Evolutionary conservation across 768 basidiomycete species (phyloP).

Genomic region (Amanita fuliginea): DNA sequence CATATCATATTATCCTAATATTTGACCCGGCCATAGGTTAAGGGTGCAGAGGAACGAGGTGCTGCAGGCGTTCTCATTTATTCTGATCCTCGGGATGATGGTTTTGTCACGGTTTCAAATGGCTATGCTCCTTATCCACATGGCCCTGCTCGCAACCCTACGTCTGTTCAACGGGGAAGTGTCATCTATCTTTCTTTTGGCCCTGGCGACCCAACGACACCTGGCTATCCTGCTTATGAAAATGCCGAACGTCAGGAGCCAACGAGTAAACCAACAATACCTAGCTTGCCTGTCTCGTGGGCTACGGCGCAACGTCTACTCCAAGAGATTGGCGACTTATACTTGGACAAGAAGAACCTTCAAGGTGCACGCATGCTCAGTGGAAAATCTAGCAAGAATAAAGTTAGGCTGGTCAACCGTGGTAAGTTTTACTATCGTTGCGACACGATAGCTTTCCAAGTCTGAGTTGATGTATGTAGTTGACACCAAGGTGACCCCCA

Average conservation of each 20-base stretch:
- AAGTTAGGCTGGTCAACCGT: constrained; percentile 43
- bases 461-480: constrained; percentile 26
- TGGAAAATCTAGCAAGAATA: constrained; percentile 37
- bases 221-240: constrained; percentile 79
- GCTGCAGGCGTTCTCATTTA: constrained; percentile 75
- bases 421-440: constrained; percentile 20
- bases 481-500: constrained; percentile 69
- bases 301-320: constrained; percentile 65
- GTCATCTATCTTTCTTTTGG: constrained; percentile 61
- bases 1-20: neutral
- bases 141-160: constrained; percentile 82
- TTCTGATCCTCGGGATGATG: constrained; percentile 81
- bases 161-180: constrained; percentile 77
- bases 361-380: constrained; percentile 25
- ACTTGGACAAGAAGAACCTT: constrained; percentile 12
- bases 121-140: constrained; percentile 72
- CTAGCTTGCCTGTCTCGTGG: constrained; percentile 88
- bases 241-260: constrained; percentile 56
- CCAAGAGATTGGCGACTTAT: constrained; percentile 35
- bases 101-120: constrained; percentile 62
- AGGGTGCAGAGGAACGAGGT: constrained; percentile 76
- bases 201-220: constrained; percentile 78
- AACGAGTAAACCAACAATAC: constrained; percentile 60
- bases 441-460: neutral
- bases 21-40: constrained; percentile 33